Evolutionary conservation across 73 alveolate species (phyloP).

Genomic region (Effrenium voratum): DNA sequence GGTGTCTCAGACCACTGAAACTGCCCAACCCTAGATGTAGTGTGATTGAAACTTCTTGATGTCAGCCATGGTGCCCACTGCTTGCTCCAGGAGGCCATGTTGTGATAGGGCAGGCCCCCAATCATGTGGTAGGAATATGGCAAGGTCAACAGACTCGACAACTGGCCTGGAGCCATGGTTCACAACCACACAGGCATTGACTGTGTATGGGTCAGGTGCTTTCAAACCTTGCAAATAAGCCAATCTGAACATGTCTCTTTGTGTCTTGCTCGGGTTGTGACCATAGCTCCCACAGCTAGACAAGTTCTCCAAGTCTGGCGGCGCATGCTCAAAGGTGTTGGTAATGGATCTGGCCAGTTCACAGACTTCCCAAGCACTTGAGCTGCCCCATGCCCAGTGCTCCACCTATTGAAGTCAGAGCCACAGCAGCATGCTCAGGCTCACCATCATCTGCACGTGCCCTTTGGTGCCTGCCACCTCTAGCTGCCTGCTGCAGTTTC

Average conservation of each 20-base stretch:
- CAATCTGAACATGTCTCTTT: conserved; percentile 3
- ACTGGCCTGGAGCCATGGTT: background rate
- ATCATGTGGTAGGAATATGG: background rate
- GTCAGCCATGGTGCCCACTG: background rate
- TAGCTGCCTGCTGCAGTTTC: background rate
- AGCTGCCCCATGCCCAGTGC: conserved; percentile 14
- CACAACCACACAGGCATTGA: background rate
- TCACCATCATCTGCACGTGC: background rate
- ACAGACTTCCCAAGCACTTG: background rate
- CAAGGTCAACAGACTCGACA: background rate
- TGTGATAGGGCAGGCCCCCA: background rate
- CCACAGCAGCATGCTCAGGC: too few relatives aligned
- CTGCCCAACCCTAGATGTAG: background rate
- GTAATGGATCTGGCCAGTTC: background rate
- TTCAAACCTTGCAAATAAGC: background rate
- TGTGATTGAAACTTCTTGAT: background rate
- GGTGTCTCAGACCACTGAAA: background rate
- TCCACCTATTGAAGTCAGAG: background rate
- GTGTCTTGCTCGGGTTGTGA: background rate
- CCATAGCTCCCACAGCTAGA: conserved; percentile 5
- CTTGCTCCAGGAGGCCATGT: background rate
- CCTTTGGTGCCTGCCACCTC: conserved; percentile 48
- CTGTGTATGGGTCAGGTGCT: background rate
- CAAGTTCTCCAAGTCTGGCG: background rate
- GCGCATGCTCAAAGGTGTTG: background rate